Base-by-base conservation (phyloP, 2,329 filamentous ascomycete species). In the Aspergillus sp. region DNA sequence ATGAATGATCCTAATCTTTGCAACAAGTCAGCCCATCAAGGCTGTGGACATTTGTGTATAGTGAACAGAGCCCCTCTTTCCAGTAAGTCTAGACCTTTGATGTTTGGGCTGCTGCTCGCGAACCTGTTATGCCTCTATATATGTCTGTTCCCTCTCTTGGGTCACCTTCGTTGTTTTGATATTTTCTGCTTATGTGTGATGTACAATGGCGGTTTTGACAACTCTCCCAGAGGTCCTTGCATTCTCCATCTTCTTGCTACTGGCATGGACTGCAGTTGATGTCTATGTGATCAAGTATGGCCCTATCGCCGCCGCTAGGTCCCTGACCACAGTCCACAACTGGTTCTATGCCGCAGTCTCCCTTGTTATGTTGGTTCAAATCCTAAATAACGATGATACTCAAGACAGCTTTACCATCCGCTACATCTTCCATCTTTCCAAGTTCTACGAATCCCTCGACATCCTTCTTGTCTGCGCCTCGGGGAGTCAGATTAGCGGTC, bases 391-490 rank as follows among this genome's bases (percentile, higher is more conserved):
- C 2, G 3, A 21, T 9, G 19, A 43, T 21, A 21, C 6, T 4
- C 1, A n/a, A 17, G 17, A 43, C 40, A 15, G 33, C 23, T 35
- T 33, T 33, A 25, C 44, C 27, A 15, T 23, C 12, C 39, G 50
- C 3, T 45, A 52, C n/a, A 33, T 35, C 21, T 52, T 25, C 50
- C 50, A 52, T n/a, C 15, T 52, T 6, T 52, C 50, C 25, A 52
- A 52, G 35, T 52, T 52, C 40, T 52, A 52, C 23, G 50, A 52
- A 43, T 52, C 37, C n/a, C 15, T 52, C 9, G 50, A 52, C 12
- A 52, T 52, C 40, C 23, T 52, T 25, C 23, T 52, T n/a, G 25
- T 52, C 15, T 40, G 23, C 9, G 50, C 50, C 15, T 31, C 50
- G 1, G 39, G 40, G 1, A 27, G 6, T 6, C 17, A 9, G 0